Evolutionary conservation across 1,284 basidiomycete genomes (phyloP).

Genomic region (Taiwanofungus camphoratus): DNA sequence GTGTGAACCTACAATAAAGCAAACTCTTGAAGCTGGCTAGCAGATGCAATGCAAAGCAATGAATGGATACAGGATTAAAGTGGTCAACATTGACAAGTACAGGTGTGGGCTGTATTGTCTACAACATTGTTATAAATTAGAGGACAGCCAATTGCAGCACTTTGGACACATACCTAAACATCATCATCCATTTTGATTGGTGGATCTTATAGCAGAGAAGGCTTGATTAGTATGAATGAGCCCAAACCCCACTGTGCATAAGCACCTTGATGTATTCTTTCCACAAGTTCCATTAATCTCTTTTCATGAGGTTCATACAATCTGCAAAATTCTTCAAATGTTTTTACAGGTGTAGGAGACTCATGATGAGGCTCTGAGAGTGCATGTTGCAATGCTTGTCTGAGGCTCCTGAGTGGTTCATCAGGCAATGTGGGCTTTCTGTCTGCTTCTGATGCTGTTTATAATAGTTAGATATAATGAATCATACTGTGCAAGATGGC

Average conservation of each 20-base stretch:
- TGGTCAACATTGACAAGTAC: no score
- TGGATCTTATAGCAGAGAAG: not conserved
- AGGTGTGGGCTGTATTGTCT: no score
- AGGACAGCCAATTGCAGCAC: no score
- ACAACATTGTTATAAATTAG: no score
- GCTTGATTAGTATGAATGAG: not conserved
- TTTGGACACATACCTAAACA: no score
- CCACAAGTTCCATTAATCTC: slow-evolving; percentile 1
- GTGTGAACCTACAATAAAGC: no score
- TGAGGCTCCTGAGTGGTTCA: not conserved
- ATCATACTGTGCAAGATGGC: no score
- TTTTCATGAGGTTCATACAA: slow-evolving; percentile 2
- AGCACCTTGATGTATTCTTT: slow-evolving; percentile 2
- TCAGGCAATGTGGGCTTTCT: not conserved
- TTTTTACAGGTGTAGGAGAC: not conserved
- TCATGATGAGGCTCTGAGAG: not conserved
- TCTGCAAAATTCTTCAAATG: slow-evolving; percentile 1
- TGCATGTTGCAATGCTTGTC: not conserved
- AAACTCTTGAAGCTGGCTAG: no score
- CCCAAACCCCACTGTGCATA: slow-evolving; percentile 4
- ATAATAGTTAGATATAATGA: not conserved
- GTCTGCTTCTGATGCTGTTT: no score
- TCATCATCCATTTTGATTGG: not conserved
- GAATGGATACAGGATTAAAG: no score
- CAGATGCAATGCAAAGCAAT: no score